These are phyloP conservation scores for Geotrichum candidum DNA, from an alignment of 1,139 yeast genomes.

Conservation along the genomic window DNA sequence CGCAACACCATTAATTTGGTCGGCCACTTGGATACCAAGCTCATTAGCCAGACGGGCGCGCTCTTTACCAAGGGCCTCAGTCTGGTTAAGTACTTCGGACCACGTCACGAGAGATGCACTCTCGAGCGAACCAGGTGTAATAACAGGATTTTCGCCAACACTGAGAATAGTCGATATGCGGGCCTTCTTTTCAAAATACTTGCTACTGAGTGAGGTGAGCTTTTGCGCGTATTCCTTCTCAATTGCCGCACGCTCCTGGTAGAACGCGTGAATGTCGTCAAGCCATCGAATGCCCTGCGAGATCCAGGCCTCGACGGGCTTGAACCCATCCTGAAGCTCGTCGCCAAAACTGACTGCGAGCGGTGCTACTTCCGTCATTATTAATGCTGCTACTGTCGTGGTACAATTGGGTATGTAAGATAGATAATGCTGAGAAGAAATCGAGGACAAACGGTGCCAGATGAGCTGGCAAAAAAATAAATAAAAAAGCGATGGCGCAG, in stretches of 20 bases:
- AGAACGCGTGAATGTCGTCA: conserved; percentile 72
- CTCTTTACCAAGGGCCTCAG: conserved; percentile 74
- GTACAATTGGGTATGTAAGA: background rate
- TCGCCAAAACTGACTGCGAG: conserved; percentile 36
- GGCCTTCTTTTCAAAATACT: conserved; percentile 73
- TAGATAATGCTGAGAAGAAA: background rate
- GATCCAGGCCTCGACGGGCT: conserved; percentile 66
- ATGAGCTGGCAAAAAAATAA: background rate
- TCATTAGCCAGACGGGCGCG: conserved; percentile 57
- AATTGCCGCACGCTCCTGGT: conserved; percentile 70
- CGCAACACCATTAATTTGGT: conserved; percentile 53
- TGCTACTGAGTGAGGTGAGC: conserved; percentile 57
- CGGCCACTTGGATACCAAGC: conserved; percentile 54
- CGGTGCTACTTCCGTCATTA: conserved; percentile 15
- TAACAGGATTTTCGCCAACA: conserved; percentile 86
- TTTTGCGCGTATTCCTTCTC: conserved; percentile 79
- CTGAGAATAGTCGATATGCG: conserved; percentile 59
- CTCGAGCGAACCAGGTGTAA: conserved; percentile 94
- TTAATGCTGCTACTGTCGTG: background rate
- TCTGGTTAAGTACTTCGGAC: conserved; percentile 81
- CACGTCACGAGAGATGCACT: conserved; percentile 90
- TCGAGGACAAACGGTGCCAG: background rate
- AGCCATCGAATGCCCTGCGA: conserved; percentile 69
- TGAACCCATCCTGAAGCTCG: conserved; percentile 58
- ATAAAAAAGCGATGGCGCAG: background rate